Percentiles rank a stretch among this genome's conserved stretches.
phyloP scores from a whole-genome alignment of 768 basidiomycete species.

The Boletales sp. region DNA sequence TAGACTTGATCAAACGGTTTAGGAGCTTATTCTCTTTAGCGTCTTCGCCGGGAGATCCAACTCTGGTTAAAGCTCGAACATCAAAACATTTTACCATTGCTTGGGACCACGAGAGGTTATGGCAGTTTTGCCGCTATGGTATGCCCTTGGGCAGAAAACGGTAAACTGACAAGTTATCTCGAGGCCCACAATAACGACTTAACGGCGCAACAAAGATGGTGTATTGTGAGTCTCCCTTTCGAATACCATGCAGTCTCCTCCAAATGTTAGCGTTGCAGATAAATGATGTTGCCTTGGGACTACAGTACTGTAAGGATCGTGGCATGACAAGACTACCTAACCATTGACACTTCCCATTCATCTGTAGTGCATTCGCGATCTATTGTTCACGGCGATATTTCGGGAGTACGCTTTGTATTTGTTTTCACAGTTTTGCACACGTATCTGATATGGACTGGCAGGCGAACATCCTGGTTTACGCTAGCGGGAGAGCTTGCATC shows the following conservation, averaged over 20 bases:
- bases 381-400: constrained; percentile 26
- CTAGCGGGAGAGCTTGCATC: constrained; percentile 38
- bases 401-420: constrained; percentile 21
- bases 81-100: constrained; percentile 28
- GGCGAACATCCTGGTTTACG: constrained; percentile 47
- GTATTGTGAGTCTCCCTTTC: constrained; percentile 9
- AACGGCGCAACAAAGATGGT: constrained; percentile 8
- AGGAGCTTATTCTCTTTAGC: constrained; percentile 3
- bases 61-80: constrained; percentile 31
- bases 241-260: background rate
- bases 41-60: constrained; percentile 27
- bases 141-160: constrained; percentile 32
- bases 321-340: background rate
- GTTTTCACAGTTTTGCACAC: background rate
- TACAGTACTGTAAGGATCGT: constrained; percentile 22
- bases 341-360: background rate
- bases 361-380: constrained; percentile 16
- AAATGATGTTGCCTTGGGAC: constrained; percentile 23
- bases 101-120: constrained; percentile 24
- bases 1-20: fast-evolving
- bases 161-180: constrained; percentile 23
- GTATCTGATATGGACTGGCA: background rate
- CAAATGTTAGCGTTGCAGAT: constrained; percentile 11
- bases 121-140: constrained; percentile 32
- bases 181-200: constrained; percentile 10